phyloP scores from a whole-genome alignment of 371 early-diverging fungal genomes.

The Mortierella sp. region DNA sequence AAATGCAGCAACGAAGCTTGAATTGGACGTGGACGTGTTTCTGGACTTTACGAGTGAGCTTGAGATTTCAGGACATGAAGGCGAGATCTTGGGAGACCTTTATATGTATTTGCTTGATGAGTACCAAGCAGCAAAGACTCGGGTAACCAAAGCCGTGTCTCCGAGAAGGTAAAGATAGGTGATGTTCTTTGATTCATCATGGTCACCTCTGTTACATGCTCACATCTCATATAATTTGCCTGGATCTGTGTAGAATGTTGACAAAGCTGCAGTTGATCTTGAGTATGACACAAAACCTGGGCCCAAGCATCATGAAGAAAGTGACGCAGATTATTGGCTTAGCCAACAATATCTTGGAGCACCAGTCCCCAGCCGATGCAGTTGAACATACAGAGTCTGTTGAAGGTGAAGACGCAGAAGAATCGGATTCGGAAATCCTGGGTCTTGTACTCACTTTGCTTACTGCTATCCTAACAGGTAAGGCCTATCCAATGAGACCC shows the following conservation, averaged over 20 bases:
- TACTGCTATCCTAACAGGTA: conserved; percentile 60
- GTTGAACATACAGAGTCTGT: conserved; percentile 5
- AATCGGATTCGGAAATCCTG: conserved; percentile 66
- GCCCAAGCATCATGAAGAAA: conserved; percentile 79
- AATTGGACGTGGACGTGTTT: conserved; percentile 65
- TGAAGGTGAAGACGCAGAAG: conserved; percentile 52
- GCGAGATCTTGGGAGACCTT: conserved; percentile 74
- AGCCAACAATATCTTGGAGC: conserved; percentile 74
- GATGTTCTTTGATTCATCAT: background rate
- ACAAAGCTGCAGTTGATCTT: conserved; percentile 67
- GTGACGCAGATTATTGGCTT: conserved; percentile 84
- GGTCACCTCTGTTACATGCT: background rate
- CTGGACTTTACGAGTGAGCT: conserved; percentile 66
- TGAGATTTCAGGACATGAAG: conserved; percentile 57
- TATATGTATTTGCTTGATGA: conserved; percentile 81
- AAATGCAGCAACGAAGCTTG: conserved; percentile 61
- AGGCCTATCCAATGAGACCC: background rate
- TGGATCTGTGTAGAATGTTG: conserved; percentile 57
- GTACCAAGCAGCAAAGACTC: conserved; percentile 65
- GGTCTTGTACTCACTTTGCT: conserved; percentile 66
- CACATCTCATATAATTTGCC: background rate
- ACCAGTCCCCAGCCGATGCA: conserved; percentile 14
- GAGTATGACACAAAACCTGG: conserved; percentile 74
- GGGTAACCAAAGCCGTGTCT: conserved; percentile 60
- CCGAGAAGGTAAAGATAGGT: conserved; percentile 21